Base-by-base conservation (phyloP, 2,329 filamentous ascomycete species). In the Thielaviopsis ethacetica region DNA sequence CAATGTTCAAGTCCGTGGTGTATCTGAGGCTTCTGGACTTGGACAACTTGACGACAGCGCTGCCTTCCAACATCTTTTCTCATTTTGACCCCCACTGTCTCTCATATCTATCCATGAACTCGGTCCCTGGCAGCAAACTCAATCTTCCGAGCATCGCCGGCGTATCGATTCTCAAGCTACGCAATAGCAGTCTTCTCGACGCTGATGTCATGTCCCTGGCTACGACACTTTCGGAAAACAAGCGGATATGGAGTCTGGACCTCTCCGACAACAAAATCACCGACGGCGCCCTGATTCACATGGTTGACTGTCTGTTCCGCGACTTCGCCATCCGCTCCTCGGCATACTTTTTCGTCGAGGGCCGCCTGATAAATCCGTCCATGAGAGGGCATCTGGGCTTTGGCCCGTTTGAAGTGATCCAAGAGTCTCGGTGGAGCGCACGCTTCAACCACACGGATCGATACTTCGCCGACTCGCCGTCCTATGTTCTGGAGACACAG, bases 171-270 rank as follows among this genome's bases (percentile, higher is more conserved):
- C 66, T 84, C 26, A 83, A 80, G 63, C 67, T 75, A 0, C 69
- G 71, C 53, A 69, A 72, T 1, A 71, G 76, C 22, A 73, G 76
- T 60, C 63, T 83, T 22, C 73, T 75, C 22, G 72, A 78, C 59
- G 58, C 59, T 1, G 66, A 69, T 1, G 67, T 71, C 2, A 59
- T 67, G 0, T 50, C 66, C 2, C 62, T 74, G 49, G 64, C 77
- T 65, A 53, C 41, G 3, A 56, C 58, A 7, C 54, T 63, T 12
- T 47, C 56, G 21, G 54, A 49, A 63, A 65, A 60, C 62, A 66
- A 5, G 12, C 73, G 71, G 27, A 66, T 83, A 12, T 83, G 80
- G 80, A 81, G 80, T 63, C 65, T 83, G 4, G 79, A 84, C 62
- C 55, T 83, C 0, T 70, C 72, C 44, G 57, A 72, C 5, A 84